Evolutionary conservation across 768 basidiomycete genomes (phyloP).

Genomic region (Mycena crocata): DNA sequence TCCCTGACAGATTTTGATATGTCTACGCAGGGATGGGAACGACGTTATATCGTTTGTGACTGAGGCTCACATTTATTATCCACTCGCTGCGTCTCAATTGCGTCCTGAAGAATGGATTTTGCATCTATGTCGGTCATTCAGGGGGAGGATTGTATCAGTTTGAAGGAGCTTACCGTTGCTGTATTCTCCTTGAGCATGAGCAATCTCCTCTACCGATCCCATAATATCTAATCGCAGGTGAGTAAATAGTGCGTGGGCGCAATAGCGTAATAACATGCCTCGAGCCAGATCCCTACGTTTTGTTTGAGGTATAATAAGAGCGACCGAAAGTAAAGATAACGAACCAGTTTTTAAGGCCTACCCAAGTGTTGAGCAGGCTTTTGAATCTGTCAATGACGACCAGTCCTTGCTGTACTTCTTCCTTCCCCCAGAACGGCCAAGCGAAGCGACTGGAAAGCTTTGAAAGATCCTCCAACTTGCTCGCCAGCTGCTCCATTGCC

Average conservation of each 20-base stretch:
- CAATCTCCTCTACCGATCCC: background rate
- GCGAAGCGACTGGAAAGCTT: background rate
- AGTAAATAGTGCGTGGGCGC: too few species aligned
- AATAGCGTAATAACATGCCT: background rate
- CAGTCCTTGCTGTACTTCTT: background rate
- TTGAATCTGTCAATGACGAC: background rate
- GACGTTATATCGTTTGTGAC: background rate
- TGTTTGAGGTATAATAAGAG: background rate
- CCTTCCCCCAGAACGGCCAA: slow-evolving; percentile 2
- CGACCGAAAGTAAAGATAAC: background rate
- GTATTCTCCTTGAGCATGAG: background rate
- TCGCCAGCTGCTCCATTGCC: background rate
- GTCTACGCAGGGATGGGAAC: background rate
- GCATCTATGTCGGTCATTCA: background rate
- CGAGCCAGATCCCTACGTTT: background rate
- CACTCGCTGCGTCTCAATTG: background rate
- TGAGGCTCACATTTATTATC: background rate
- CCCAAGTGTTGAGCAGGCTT: background rate
- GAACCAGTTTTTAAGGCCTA: background rate
- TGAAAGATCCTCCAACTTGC: background rate
- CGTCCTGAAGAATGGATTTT: background rate
- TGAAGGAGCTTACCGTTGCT: background rate
- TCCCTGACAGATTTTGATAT: background rate
- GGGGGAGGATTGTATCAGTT: background rate
- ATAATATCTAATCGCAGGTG: background rate